Conservation (phyloP, 345 rosid genomes). For the Heritiera littoralis region DNA sequence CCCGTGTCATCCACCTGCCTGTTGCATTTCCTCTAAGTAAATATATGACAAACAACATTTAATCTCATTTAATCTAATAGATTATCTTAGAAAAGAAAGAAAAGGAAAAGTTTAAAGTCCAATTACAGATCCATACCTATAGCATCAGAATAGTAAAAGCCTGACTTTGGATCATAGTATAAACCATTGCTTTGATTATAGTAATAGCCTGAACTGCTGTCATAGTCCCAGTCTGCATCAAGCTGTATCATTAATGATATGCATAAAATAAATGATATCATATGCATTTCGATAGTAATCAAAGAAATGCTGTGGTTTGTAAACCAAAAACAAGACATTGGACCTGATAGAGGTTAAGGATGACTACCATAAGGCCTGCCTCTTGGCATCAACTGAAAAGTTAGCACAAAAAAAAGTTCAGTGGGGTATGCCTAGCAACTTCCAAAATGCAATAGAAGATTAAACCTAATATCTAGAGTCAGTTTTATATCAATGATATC, state of each 20-base stretch:
- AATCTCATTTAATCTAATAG: slow-evolving; percentile 16
- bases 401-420: slow-evolving; percentile 18
- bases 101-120: background rate
- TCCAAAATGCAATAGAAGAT: background rate
- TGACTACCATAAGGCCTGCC: slow-evolving; percentile 20
- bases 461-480: background rate
- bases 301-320: background rate
- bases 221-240: slow-evolving; percentile 74
- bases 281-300: too few relatives aligned
- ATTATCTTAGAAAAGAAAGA: background rate
- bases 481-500: background rate
- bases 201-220: slow-evolving; percentile 71
- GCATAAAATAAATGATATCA: background rate
- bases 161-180: slow-evolving; percentile 78
- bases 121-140: slow-evolving; percentile 49
- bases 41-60: slow-evolving; percentile 17
- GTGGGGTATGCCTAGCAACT: slow-evolving; percentile 6
- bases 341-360: slow-evolving; percentile 35
- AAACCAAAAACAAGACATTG: slow-evolving; percentile 22
- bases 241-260: slow-evolving; percentile 36
- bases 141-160: slow-evolving; percentile 81
- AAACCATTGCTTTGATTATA: slow-evolving; percentile 55
- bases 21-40: slow-evolving; percentile 36
- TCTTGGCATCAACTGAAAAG: slow-evolving; percentile 30
- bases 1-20: slow-evolving; percentile 88